Evolutionary conservation across 2,329 filamentous ascomycete genomes (phyloP), one percentile per base, ranked within the genome.

Genomic region (Verticillium longisporum): DNA sequence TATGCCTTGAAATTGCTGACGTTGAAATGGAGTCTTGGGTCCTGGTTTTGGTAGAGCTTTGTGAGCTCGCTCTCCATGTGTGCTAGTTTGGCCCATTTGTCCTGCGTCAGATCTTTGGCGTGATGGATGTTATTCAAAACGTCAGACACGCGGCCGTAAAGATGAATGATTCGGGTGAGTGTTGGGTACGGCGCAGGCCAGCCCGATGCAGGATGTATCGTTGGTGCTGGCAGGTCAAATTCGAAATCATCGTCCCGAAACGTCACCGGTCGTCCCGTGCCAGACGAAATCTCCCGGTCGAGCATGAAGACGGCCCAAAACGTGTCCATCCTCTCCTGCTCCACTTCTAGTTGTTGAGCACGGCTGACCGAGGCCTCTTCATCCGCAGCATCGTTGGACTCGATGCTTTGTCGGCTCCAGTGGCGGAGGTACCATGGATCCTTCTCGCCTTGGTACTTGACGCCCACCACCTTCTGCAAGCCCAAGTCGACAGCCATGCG

Each of bases 281-380:
- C 92, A 0, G 90, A 94, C 0, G 92, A 96, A 32, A 96, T 94
- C 63, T 94, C 88, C 21, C 92, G 83, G 68, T 97, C 92, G 1
- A 96, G 82, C 65, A 96, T 88, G 72, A 96, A 96, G 11, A 96
- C 89, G 4, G 91, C 88, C 92, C 92, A 97, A 66, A 96, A 92
- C 0, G 92, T 94, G 68, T 96, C 91, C 54, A 92, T 87, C 15
- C 91, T 85, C 70, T 96, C 92, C 64, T 92, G 86, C 67, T 96
- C 91, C 3, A 90, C 83, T 68, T 84, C 88, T 65, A 77, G 82
- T 72, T 83, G 85, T 68, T 88, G 86, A 59, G 75, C 72, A 1
- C 74, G 78, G 61, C 72, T 82, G 63, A 74, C 70, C 6, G 45
- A 41, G 4, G 78, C 76, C 14, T 77, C 75, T 75, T 73, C 60